A percentile compares a stretch with the other conserved stretches of the same genome.
These are phyloP conservation scores for Maudiozyma saulgeensis DNA, from an alignment of 805 yeast species.

Conservation along the genomic window DNA sequence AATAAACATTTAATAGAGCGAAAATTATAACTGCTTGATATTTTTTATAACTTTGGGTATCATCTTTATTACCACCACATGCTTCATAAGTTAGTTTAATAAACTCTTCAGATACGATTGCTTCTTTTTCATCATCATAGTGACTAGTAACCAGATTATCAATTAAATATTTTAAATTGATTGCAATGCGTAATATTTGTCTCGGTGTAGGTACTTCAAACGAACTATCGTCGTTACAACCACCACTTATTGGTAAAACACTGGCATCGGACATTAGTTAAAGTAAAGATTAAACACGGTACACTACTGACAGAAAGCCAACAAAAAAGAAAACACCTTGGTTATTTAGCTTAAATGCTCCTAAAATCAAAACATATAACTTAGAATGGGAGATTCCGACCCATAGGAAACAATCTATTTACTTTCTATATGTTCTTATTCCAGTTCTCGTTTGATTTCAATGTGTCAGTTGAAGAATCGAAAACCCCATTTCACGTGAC, in stretches of 20 bases:
- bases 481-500: too few relatives aligned
- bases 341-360: too few relatives aligned
- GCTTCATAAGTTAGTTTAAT: slow-evolving; percentile 56
- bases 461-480: too few relatives aligned
- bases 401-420: too few relatives aligned
- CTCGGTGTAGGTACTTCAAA: slow-evolving; percentile 45
- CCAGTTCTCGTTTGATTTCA: too few relatives aligned
- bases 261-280: too few relatives aligned
- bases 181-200: slow-evolving; percentile 58
- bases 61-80: slow-evolving; percentile 65
- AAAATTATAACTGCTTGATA: slow-evolving; percentile 63
- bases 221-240: not conserved
- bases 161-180: slow-evolving; percentile 62
- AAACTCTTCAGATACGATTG: slow-evolving; percentile 49
- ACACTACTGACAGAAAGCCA: too few relatives aligned
- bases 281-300: too few relatives aligned
- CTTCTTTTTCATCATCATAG: slow-evolving; percentile 42
- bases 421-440: too few relatives aligned
- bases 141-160: slow-evolving; percentile 64
- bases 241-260: not conserved
- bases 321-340: too few relatives aligned
- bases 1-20: slow-evolving; percentile 62
- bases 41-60: slow-evolving; percentile 45
- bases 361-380: too few relatives aligned
- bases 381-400: too few relatives aligned